phyloP scores from a whole-genome alignment of 1,139 yeast species.

The Blastobotrys buckinghamii region DNA sequence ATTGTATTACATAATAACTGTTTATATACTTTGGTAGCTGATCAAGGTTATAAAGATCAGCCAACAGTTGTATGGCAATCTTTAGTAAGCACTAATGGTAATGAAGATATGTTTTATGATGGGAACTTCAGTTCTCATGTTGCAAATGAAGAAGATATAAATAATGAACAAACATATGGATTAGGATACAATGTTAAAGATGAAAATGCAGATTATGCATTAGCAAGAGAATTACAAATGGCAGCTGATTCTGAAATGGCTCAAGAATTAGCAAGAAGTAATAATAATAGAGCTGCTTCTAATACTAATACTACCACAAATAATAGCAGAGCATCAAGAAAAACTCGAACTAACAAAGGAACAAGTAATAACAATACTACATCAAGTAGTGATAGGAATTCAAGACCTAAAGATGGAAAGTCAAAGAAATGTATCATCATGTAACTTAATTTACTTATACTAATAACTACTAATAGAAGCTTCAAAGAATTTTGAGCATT shows the following conservation, averaged over 20 bases:
- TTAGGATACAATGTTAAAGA: constrained; percentile 6
- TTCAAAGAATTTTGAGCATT: not conserved
- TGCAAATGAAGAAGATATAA: constrained; percentile 7
- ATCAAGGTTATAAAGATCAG: constrained; percentile 51
- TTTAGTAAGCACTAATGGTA: constrained; percentile 58
- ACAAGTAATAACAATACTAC: constrained; percentile 12
- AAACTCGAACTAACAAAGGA: not conserved
- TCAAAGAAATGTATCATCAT: constrained; percentile 6
- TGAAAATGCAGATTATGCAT: constrained; percentile 35
- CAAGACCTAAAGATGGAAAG: not conserved
- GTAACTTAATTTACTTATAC: not conserved
- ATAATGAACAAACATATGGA: not conserved
- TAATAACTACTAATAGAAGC: too few species aligned
- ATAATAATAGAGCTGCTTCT: constrained; percentile 8
- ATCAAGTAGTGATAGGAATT: too few species aligned
- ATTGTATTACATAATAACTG: constrained; percentile 47
- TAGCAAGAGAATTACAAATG: constrained; percentile 53
- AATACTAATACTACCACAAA: constrained; percentile 12
- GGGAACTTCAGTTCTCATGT: constrained; percentile 37
- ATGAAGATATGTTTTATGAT: constrained; percentile 58
- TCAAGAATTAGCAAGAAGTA: constrained; percentile 9
- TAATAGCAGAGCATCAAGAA: constrained; percentile 13
- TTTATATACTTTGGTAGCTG: constrained; percentile 66
- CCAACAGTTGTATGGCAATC: constrained; percentile 70
- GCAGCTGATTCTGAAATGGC: constrained; percentile 59